phyloP scores from a whole-genome alignment of 495 filamentous ascomycete genomes.

The Glonium stellatum region DNA sequence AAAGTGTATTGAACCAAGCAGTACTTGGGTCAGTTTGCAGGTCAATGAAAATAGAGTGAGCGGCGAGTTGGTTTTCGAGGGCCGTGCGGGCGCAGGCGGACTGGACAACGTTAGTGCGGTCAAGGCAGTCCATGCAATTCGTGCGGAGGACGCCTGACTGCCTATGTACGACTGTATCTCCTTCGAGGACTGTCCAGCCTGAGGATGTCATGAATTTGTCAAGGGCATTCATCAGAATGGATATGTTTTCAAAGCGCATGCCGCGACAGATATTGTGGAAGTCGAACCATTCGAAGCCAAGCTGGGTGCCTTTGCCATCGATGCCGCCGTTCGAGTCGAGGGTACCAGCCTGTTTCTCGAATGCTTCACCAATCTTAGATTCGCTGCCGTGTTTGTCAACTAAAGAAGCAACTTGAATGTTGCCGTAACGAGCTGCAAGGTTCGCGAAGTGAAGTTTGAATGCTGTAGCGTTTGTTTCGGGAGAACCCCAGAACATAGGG shows the following conservation, averaged over 20 bases:
- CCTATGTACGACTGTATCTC: slow-evolving; percentile 30
- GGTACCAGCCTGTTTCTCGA: slow-evolving; percentile 54
- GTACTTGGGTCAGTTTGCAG: slow-evolving; percentile 63
- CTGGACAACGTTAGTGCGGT: slow-evolving; percentile 89
- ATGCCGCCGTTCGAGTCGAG: slow-evolving; percentile 57
- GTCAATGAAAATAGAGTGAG: slow-evolving; percentile 55
- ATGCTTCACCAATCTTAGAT: slow-evolving; percentile 66
- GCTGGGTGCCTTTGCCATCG: slow-evolving; percentile 43
- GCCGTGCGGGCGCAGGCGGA: slow-evolving; percentile 72
- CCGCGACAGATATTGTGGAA: slow-evolving; percentile 86
- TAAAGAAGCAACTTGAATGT: slow-evolving; percentile 70
- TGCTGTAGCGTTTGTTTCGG: slow-evolving; percentile 66
- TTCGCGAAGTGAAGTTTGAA: slow-evolving; percentile 71
- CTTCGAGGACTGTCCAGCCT: slow-evolving; percentile 46
- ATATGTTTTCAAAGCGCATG: slow-evolving; percentile 96
- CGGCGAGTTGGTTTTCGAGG: slow-evolving; percentile 66
- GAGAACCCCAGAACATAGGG: slow-evolving; percentile 70
- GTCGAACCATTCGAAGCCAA: slow-evolving; percentile 90
- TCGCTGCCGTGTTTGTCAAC: slow-evolving; percentile 84
- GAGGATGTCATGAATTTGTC: slow-evolving; percentile 54
- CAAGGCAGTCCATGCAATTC: slow-evolving; percentile 97
- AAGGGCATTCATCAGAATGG: slow-evolving; percentile 64
- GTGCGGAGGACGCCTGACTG: slow-evolving; percentile 77
- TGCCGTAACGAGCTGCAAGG: slow-evolving; percentile 60
- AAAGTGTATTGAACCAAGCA: slow-evolving; percentile 87